Conservation (phyloP, 306 rosid species). For the Glycine latifolia region DNA sequence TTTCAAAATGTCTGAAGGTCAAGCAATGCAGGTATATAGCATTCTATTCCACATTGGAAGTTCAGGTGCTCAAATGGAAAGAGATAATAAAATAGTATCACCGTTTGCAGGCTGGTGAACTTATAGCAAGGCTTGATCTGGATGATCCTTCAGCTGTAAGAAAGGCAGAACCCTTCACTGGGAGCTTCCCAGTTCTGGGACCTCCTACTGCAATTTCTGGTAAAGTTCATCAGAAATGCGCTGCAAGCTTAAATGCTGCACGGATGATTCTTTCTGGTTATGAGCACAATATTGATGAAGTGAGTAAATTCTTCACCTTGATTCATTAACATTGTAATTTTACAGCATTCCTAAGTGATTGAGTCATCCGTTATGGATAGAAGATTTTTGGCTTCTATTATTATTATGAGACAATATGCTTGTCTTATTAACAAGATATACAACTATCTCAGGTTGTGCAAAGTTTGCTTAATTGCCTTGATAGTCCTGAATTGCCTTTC, state of each 20-base stretch:
- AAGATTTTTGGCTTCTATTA: slow-evolving; percentile 30
- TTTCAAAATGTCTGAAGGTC: slow-evolving; percentile 93
- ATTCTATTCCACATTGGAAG: slow-evolving; percentile 30
- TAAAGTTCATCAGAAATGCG: slow-evolving; percentile 96
- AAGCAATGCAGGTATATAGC: slow-evolving; percentile 91
- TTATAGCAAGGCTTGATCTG: slow-evolving; percentile 91
- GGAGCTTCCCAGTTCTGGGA: slow-evolving; percentile 88
- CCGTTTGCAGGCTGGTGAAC: slow-evolving; percentile 85
- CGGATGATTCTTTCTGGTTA: slow-evolving; percentile 96
- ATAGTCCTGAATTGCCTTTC: slow-evolving; percentile 95
- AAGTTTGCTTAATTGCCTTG: slow-evolving; percentile 90
- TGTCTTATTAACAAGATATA: slow-evolving; percentile 44
- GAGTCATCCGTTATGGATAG: background rate
- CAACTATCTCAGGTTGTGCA: slow-evolving; percentile 80
- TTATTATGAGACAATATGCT: slow-evolving; percentile 32
- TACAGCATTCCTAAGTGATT: background rate
- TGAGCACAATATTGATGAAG: slow-evolving; percentile 92
- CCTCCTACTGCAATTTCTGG: slow-evolving; percentile 92
- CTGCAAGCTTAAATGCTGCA: slow-evolving; percentile 87
- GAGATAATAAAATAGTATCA: slow-evolving; percentile 23
- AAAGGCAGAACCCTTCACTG: slow-evolving; percentile 90
- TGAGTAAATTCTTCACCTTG: slow-evolving; percentile 52
- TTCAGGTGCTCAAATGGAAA: slow-evolving; percentile 25
- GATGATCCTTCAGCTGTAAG: slow-evolving; percentile 98
- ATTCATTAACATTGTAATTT: slow-evolving; percentile 26